Conservation (phyloP, 768 basidiomycete species). For the Suillus bovinus region DNA sequence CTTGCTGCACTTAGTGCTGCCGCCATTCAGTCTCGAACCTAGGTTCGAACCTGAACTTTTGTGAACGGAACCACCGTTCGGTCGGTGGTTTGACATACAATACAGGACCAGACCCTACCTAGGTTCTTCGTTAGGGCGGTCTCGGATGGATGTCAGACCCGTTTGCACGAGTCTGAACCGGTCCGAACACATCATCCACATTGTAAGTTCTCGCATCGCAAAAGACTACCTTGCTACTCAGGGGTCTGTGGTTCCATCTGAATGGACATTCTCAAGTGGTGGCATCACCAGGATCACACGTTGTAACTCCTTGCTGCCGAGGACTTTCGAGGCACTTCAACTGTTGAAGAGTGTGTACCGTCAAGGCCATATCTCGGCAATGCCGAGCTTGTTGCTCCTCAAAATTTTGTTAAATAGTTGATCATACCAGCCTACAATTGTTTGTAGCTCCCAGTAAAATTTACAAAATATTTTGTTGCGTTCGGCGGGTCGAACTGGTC, state of each 20-base stretch:
- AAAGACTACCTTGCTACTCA: slow-evolving; percentile 23
- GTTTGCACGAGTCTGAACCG: too few relatives aligned
- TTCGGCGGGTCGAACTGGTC: slow-evolving; percentile 5
- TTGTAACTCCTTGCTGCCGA: neutral
- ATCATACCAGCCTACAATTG: slow-evolving; percentile 5
- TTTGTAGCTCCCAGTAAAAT: neutral
- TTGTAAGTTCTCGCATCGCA: slow-evolving; percentile 1
- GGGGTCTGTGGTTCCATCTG: slow-evolving; percentile 28
- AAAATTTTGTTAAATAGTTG: neutral
- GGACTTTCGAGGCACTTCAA: slow-evolving; percentile 4
- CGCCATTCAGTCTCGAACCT: too few relatives aligned
- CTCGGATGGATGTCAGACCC: too few relatives aligned
- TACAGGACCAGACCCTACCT: too few relatives aligned
- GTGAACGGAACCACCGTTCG: too few relatives aligned
- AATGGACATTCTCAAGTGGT: slow-evolving; percentile 23
- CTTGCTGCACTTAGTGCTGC: too few relatives aligned
- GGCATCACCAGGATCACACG: neutral
- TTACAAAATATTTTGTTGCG: neutral
- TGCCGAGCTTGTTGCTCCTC: neutral
- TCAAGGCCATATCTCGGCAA: neutral
- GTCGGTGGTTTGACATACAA: too few relatives aligned
- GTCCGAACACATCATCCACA: too few relatives aligned
- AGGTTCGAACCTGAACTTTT: too few relatives aligned
- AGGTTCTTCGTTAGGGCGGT: too few relatives aligned
- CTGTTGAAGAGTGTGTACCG: slow-evolving; percentile 2